Evolutionary conservation across 2,329 filamentous ascomycete genomes (phyloP).

Genomic region (Colletotrichum salicis): DNA sequence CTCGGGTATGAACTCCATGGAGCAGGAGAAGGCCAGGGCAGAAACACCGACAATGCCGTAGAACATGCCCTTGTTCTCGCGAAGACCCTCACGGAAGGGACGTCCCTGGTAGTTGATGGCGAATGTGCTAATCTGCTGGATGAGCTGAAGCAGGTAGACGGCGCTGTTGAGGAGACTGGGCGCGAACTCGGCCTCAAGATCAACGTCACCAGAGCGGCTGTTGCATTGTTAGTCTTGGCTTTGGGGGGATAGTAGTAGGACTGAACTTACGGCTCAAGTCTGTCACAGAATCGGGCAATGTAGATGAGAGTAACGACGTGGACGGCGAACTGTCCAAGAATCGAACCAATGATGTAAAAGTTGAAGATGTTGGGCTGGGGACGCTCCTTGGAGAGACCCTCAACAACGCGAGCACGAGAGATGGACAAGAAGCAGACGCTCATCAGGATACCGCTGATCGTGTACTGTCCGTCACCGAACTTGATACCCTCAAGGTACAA

Average conservation of each 20-base stretch:
- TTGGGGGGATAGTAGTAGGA: not conserved
- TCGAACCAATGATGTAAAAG: slow-evolving; percentile 96
- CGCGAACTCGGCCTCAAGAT: slow-evolving; percentile 93
- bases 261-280: slow-evolving; percentile 80
- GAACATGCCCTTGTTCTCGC: slow-evolving; percentile 98
- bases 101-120: slow-evolving; percentile 99
- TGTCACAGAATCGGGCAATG: slow-evolving; percentile 88
- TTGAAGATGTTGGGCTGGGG: slow-evolving; percentile 99
- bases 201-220: slow-evolving; percentile 70
- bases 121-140: slow-evolving; percentile 98
- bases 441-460: slow-evolving; percentile 99
- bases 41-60: slow-evolving; percentile 93
- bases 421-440: slow-evolving; percentile 99
- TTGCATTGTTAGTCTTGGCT: slow-evolving; percentile 40
- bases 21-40: slow-evolving; percentile 90
- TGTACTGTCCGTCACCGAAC: slow-evolving; percentile 97
- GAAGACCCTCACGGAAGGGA: slow-evolving; percentile 94
- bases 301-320: slow-evolving; percentile 96
- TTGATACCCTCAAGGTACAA: slow-evolving; percentile 98
- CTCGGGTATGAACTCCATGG: slow-evolving; percentile 94
- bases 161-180: slow-evolving; percentile 96
- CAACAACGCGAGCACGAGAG: slow-evolving; percentile 95
- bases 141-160: slow-evolving; percentile 95
- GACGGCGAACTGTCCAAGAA: slow-evolving; percentile 95
- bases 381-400: slow-evolving; percentile 94